A percentile compares a stretch with the other conserved stretches of the same genome.
Evolutionary conservation across 2,329 filamentous ascomycete species (phyloP).

Genomic region (Claviceps pazoutovae): DNA sequence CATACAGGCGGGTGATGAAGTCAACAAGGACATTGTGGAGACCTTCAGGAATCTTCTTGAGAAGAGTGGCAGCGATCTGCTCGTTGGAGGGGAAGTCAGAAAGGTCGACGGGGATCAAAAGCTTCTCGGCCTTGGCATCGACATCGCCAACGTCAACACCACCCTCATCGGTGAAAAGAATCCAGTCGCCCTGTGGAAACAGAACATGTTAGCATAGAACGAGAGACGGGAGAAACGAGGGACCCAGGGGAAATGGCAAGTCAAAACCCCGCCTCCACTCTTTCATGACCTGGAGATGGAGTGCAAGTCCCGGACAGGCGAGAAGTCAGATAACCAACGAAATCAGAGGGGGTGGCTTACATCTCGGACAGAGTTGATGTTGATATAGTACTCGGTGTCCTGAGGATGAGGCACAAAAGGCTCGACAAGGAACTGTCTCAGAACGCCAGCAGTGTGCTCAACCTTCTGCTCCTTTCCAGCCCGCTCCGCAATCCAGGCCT

Average conservation of each 20-base stretch:
- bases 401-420: slow-evolving; percentile 93
- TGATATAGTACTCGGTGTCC: slow-evolving; percentile 98
- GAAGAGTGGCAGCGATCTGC: slow-evolving; percentile 68
- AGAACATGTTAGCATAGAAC: slow-evolving; percentile 11
- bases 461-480: slow-evolving; percentile 88
- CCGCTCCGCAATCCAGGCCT: slow-evolving; percentile 83
- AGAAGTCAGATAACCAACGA: not conserved
- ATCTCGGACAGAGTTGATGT: slow-evolving; percentile 99
- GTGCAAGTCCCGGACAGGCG: not conserved
- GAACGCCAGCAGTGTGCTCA: slow-evolving; percentile 74
- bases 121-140: slow-evolving; percentile 96
- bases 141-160: slow-evolving; percentile 99
- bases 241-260: not conserved
- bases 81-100: slow-evolving; percentile 91
- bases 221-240: not conserved
- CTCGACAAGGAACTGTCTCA: slow-evolving; percentile 95
- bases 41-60: slow-evolving; percentile 88
- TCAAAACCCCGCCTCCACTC: not conserved
- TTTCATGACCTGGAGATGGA: not conserved
- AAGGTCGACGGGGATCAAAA: slow-evolving; percentile 92
- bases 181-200: slow-evolving; percentile 77
- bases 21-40: slow-evolving; percentile 97
- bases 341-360: slow-evolving; percentile 44
- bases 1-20: slow-evolving; percentile 97
- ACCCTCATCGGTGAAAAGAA: slow-evolving; percentile 98